Base-by-base conservation (phyloP, 768 basidiomycete genomes). In the Calocera viscosa region DNA sequence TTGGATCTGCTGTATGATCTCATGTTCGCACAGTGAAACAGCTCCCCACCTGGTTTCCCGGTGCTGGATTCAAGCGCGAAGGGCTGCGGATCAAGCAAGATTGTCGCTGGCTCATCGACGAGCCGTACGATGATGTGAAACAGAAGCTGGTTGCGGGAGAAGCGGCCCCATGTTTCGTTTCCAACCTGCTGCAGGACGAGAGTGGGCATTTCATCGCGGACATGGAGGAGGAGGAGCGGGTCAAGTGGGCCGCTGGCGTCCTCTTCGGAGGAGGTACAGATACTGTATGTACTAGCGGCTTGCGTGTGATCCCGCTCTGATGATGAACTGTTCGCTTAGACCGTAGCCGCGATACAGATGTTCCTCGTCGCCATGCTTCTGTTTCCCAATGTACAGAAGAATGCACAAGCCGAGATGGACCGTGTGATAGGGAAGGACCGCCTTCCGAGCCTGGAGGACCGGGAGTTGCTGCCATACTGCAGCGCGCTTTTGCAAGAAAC, bases 31-130 rank as follows among this genome's bases (percentile, higher is more conserved):
- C 73, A 53, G 74, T 80, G 70, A 81, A 80, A 71, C 73, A 82
- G 70, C 72, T 89, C 30, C 89, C 89, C 0, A 71, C 73, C 49
- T 89, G 86, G 85, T 76, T 83, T 60, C 89, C 89, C 24, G 87
- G 87, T 12, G 80, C 84, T 2, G 81, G 81, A 1, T 91, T 90
- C 77, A 82, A 83, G 73, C 75, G 76, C 22, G 86, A 69, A 22
- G 70, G 68, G 8, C 11, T 47, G 7, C 43, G 19, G 19, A 24
- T 47, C 3, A 47, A 47, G 24, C 43, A 24, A 47, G 43, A 47
- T 19, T 47, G 43, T 19, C 43, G 16, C 5, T 5, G 19, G 24
- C 24, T 47, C 19, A 24, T 47, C 19, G 24, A 47, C 24, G 43
- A 47, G 19, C 43, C 43, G 19, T 47, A 47, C 43, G 24, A 47